phyloP scores from a whole-genome alignment of 164 flowering plant species.

The Echeveria elegans region DNA sequence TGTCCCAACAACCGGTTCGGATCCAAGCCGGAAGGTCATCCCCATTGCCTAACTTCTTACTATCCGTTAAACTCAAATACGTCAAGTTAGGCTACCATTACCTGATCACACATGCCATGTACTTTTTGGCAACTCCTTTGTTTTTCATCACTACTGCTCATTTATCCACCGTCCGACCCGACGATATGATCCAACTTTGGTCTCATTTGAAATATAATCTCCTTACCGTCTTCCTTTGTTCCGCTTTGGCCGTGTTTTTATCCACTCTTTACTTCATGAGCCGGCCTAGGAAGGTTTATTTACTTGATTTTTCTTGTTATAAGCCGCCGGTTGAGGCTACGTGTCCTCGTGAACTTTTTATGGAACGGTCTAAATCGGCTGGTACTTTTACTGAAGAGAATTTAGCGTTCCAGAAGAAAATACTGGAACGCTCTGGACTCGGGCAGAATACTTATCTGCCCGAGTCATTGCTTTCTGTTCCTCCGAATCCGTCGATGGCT shows the following conservation, averaged over 20 bases:
- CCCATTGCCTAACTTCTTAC: conserved; percentile 52
- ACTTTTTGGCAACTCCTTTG: conserved; percentile 40
- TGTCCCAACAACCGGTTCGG: not conserved
- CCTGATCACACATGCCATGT: conserved; percentile 52
- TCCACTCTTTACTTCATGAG: conserved; percentile 45
- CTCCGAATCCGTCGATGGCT: conserved; percentile 53
- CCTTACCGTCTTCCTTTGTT: conserved; percentile 28
- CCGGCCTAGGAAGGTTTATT: conserved; percentile 48
- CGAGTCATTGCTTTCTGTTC: conserved; percentile 35
- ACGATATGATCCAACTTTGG: conserved; percentile 30
- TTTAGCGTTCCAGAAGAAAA: conserved; percentile 52
- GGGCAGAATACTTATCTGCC: conserved; percentile 69
- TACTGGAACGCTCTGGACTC: conserved; percentile 59
- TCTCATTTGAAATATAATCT: conserved; percentile 41
- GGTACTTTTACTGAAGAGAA: conserved; percentile 49
- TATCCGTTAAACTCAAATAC: conserved; percentile 47
- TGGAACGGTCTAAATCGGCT: conserved; percentile 23
- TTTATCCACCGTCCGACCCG: conserved; percentile 27
- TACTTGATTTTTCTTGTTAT: conserved; percentile 64
- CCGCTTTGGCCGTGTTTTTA: conserved; percentile 35
- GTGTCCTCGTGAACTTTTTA: conserved; percentile 44
- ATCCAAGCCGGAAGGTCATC: not conserved
- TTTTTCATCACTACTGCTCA: conserved; percentile 25
- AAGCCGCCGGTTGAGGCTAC: conserved; percentile 34
- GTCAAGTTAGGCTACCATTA: conserved; percentile 74